Conservation (phyloP, 73 alveolate species). For the Urostyla sp. region DNA sequence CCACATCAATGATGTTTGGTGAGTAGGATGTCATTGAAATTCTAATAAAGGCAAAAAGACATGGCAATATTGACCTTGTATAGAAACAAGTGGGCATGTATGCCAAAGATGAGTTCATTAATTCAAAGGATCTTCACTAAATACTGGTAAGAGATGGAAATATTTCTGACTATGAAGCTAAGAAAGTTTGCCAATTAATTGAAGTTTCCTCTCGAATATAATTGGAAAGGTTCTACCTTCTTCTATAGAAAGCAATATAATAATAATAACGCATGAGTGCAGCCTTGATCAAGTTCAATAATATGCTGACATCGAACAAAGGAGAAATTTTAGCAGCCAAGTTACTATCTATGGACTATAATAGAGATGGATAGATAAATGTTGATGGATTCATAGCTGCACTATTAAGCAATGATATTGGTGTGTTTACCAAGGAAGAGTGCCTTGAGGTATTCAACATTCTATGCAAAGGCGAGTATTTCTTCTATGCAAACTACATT, state of each 20-base stretch:
- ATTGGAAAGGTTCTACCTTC: neutral
- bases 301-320: neutral
- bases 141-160: constrained; percentile 18
- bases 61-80: neutral
- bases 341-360: constrained; percentile 51
- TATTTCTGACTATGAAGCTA: constrained; percentile 26
- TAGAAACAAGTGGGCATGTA: neutral
- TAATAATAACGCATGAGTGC: neutral
- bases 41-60: neutral
- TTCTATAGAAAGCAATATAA: neutral
- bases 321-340: constrained; percentile 1
- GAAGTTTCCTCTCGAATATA: neutral
- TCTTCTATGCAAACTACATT: constrained; percentile 19
- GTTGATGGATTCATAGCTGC: constrained; percentile 62
- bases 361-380: constrained; percentile 69
- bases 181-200: neutral
- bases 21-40: constrained; percentile 22
- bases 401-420: constrained; percentile 33
- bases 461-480: constrained; percentile 8
- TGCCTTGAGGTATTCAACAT: constrained; percentile 17
- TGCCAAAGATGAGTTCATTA: neutral
- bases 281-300: constrained; percentile 8
- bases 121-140: neutral
- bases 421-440: constrained; percentile 47
- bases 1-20: neutral